A percentile compares a stretch with the other conserved stretches of the same genome.
Evolutionary conservation across 2,329 filamentous ascomycete genomes (phyloP).

Genomic region (Venturia asperata): DNA sequence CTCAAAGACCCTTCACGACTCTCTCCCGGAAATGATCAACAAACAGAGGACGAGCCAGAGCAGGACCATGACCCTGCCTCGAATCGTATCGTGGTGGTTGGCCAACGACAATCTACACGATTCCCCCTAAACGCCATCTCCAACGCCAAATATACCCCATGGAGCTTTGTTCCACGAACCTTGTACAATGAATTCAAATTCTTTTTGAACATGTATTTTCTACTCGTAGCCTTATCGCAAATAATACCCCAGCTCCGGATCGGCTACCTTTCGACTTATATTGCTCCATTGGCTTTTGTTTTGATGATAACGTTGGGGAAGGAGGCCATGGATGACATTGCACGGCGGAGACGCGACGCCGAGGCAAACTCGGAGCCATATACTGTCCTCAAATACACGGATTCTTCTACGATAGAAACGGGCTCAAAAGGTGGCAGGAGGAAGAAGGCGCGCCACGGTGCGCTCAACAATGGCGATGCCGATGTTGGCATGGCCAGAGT

Average conservation of each 20-base stretch:
- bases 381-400: constrained; percentile 65
- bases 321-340: constrained; percentile 91
- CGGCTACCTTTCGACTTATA: constrained; percentile 89
- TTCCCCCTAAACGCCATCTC: constrained; percentile 90
- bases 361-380: constrained; percentile 94
- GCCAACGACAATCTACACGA: constrained; percentile 61
- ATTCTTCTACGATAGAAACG: constrained; percentile 28
- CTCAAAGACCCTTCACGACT: constrained; percentile 40
- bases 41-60: constrained; percentile 17
- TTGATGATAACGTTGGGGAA: constrained; percentile 88
- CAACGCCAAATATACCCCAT: constrained; percentile 94
- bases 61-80: constrained; percentile 52
- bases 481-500: background rate
- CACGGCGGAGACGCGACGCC: constrained; percentile 73
- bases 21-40: background rate
- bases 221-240: constrained; percentile 90
- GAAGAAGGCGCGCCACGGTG: constrained; percentile 26
- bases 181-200: constrained; percentile 99
- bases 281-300: constrained; percentile 87
- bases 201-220: constrained; percentile 99
- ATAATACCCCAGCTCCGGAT: constrained; percentile 83
- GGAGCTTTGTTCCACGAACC: constrained; percentile 88
- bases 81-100: constrained; percentile 69
- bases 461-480: constrained; percentile 13
- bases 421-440: constrained; percentile 4